Base-by-base conservation (phyloP, 805 yeast genomes). In the Pichia ethanolica region DNA sequence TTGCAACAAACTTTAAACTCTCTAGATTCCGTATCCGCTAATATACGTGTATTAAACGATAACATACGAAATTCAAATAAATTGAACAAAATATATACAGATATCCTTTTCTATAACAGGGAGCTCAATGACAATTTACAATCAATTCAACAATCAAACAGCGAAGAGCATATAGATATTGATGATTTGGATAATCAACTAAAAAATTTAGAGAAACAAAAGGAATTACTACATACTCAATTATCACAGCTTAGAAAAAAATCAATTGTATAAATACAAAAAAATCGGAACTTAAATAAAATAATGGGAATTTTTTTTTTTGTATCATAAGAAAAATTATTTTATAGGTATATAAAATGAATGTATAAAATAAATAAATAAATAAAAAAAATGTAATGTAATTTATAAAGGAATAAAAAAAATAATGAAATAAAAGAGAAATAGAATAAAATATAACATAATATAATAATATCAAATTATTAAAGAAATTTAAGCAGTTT, bases 31-130 rank as follows among this genome's bases (percentile, higher is more conserved):
- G 28, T 41, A 27, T 41, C 49, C 4, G 12, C 14, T n/a, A 35
- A 35, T 34, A 11, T 46, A 3, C 20, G 20, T 28, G 35, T 26
- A 2, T 27, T 46, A 9, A 25, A 14, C 5, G 14, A 20, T n/a
- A 46, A 46, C 20, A 3, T 40, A 9, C 7, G 26, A 5, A 46
- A 46, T 34, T 30, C 45, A 8, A 46, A 41, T 26, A 30, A 33
- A 5, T 13, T 46, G 7, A 20, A 38, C 5, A 35, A 27, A 11
- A 42, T 42, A 5, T 46, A 46, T 35, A 20, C 49, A 5, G 45
- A 40, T 28, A 46, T 46, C n/a, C 44, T 41, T 25, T 14, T 30
- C 7, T 37, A 46, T 9, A 46, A 46, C n/a, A 42, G 45, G 20
- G 7, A 12, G 10, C 28, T 46, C 11, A 39, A 39, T n/a, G 6